These are phyloP conservation scores for Jamesozyma rosinii DNA, from an alignment of 805 yeast species.

Conservation along the genomic window DNA sequence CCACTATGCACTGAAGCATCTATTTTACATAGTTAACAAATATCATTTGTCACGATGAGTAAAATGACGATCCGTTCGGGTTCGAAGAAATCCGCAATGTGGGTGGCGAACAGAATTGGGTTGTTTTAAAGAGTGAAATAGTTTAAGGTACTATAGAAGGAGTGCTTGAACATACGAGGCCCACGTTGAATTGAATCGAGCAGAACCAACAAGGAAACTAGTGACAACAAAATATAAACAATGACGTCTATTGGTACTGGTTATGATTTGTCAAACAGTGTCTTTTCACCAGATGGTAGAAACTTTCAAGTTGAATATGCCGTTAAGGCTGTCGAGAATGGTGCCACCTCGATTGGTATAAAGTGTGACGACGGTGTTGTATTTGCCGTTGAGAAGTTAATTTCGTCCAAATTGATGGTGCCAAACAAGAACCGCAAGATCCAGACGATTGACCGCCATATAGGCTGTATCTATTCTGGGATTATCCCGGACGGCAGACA, in stretches of 20 bases:
- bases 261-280: slow-evolving; percentile 94
- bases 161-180: too few species aligned
- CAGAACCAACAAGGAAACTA: too few species aligned
- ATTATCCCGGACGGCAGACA: slow-evolving; percentile 94
- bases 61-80: too few species aligned
- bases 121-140: too few species aligned
- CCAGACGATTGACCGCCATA: slow-evolving; percentile 86
- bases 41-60: too few species aligned
- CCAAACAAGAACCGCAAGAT: slow-evolving; percentile 85
- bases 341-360: slow-evolving; percentile 90
- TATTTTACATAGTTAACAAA: too few species aligned
- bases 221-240: not conserved
- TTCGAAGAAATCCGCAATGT: too few species aligned
- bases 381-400: slow-evolving; percentile 92
- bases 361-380: slow-evolving; percentile 89
- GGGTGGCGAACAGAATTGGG: too few species aligned
- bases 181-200: too few species aligned
- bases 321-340: slow-evolving; percentile 92
- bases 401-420: slow-evolving; percentile 76
- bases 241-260: slow-evolving; percentile 97
- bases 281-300: slow-evolving; percentile 80
- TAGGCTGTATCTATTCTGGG: slow-evolving; percentile 93
- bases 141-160: too few species aligned
- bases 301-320: slow-evolving; percentile 98
- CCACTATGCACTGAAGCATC: too few species aligned